These are phyloP conservation scores for Citrus mangshanensis DNA, from an alignment of 345 rosid genomes.

Conservation along the genomic window DNA sequence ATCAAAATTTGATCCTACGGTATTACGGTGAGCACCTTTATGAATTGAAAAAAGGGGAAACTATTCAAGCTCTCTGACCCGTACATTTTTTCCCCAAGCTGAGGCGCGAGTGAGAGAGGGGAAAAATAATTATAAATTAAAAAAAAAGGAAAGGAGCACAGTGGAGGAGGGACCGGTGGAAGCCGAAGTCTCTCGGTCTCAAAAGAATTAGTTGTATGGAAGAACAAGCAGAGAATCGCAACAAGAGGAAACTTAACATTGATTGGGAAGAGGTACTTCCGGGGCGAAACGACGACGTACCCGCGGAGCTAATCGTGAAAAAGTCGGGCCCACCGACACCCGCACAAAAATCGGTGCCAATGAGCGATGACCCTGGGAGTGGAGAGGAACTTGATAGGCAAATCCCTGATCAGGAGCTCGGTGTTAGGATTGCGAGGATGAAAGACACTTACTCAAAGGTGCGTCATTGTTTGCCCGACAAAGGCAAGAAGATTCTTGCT, in stretches of 20 bases:
- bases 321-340: slow-evolving; percentile 3
- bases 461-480: slow-evolving; percentile 32
- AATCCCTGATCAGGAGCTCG: slow-evolving; percentile 36
- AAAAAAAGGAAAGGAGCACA: too few species aligned
- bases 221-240: slow-evolving; percentile 16
- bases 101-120: too few species aligned
- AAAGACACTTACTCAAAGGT: not conserved
- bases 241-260: slow-evolving; percentile 32
- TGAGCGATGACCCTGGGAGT: slow-evolving; percentile 19
- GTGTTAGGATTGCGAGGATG: slow-evolving; percentile 29
- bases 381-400: slow-evolving; percentile 5
- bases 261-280: slow-evolving; percentile 37
- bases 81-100: too few species aligned
- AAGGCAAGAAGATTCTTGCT: slow-evolving; percentile 45
- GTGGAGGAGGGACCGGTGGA: not conserved
- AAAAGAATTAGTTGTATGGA: slow-evolving; percentile 4
- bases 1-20: too few species aligned
- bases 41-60: too few species aligned
- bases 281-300: slow-evolving; percentile 23
- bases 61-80: too few species aligned
- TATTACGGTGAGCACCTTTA: too few species aligned
- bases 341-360: not conserved
- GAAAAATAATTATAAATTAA: too few species aligned
- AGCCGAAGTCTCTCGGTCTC: not conserved
- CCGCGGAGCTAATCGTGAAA: slow-evolving; percentile 28